Evolutionary conservation across 208 protist species (phyloP), one percentile per base, ranked within the genome.

Genomic region (Vickermania ingenoplastis): DNA sequence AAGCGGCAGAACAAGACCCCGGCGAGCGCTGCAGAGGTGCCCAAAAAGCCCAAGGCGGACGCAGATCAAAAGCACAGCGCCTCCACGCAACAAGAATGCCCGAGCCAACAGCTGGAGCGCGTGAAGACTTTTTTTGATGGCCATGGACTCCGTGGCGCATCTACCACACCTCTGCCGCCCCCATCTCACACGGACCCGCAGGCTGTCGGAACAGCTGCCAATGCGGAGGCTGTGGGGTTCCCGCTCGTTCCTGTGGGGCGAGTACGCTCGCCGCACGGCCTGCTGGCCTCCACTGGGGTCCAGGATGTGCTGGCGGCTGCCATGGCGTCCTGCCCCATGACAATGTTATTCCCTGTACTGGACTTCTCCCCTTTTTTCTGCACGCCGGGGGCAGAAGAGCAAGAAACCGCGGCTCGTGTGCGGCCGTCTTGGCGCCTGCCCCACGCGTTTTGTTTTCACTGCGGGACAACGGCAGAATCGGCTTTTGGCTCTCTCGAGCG

Each of bases 381-480:
- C 7, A 88, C 85, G 0, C 80, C 36, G 7, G 36, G 36, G 7
- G 7, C 17, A 17, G 7, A 7, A 17, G 36, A 7, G 17, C 11
- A 17, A 17, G 17, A 17, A 7, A 45, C 11, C 17, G 17, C 7
- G 11, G 36, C 36, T 7, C 7, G 36, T n/a, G 17, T 7, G 11
- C 11, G 11, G 11, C 7, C 36, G 7, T 45, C 36, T 17, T 45
- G 36, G 36, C 11, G 17, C 36, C 7, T 95, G 3, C 56, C 57
- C 13, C 73, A 93, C 53, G 89, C 83, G 61, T 81, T 93, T 53
- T 67, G 75, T 23, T 91, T 95, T 61, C 80, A 78, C 55, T 65
- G 31, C 14, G 82, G 86, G 22, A 81, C 77, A 31, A 87, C 67
- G 2, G 86, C 73, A 0, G 83, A 89, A 30, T 69, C 79, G 2